Evolutionary conservation across 352 stramenopile species (phyloP), one percentile per base, ranked within the genome.

Genomic region (Thalassiosira mediterranea): DNA sequence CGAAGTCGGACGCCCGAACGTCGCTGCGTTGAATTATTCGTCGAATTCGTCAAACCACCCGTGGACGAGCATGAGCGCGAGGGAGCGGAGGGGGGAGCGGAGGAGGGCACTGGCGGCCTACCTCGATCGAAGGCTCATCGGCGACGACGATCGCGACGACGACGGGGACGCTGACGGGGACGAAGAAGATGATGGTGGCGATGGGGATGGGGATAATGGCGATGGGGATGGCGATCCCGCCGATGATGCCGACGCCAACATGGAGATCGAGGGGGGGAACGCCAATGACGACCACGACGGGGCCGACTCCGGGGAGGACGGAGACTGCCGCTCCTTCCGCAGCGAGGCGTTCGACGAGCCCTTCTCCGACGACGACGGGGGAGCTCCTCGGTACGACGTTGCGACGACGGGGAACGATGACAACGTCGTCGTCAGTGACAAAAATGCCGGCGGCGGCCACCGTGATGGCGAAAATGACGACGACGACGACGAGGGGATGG

Each of bases 291-390:
- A 47, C n/a, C 26, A 26, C 46, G 26, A 49, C 32, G 52, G 46
- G 40, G 52, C 48, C n/a, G 48, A 61, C 52, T 48, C 28, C 26
- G 13, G 52, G 32, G 13, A 52, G 15, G 44, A 52, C 15, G 44
- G 13, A 52, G 5, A 21, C 21, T 3, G 34, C 2, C 34, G 15
- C 21, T 56, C 47, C 3, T 56, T 56, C 13, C 47, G 34, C n/a
- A 56, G 47, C 7, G 47, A 15, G 21, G 47, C 34, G 10, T 56
- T 56, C 23, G 47, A 56, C 34, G 19, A 56, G 21, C 11, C 1
- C 29, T 56, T 56, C 34, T 23, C 17, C 5, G 34, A 53, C 23
- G 4, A 4, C 29, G 44, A 53, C 0, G 7, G 29, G 25, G 44
- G n/a, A 53, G n/a, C n/a, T n/a, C n/a, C n/a, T n/a, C n/a, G n/a